Evolutionary conservation across 495 filamentous ascomycete species (phyloP).

Genomic region (Neurospora discreta): DNA sequence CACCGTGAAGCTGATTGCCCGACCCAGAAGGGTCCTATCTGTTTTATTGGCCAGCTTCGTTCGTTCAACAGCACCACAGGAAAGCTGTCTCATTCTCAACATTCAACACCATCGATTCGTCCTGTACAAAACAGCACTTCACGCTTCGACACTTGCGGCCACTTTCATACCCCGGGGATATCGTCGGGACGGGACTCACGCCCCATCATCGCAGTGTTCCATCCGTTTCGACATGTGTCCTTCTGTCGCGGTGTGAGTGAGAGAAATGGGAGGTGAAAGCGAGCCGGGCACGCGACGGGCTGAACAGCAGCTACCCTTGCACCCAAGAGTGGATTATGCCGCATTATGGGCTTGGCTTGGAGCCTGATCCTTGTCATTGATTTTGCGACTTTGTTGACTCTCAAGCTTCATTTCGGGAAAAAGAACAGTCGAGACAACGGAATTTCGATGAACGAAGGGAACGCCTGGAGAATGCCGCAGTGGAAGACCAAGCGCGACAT

Average conservation of each 20-base stretch:
- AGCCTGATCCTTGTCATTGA: constrained; percentile 9
- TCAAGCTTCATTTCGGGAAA: neutral
- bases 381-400: neutral
- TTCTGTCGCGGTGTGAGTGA: neutral
- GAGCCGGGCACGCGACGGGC: neutral
- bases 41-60: neutral
- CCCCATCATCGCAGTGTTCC: neutral
- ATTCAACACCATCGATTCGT: neutral
- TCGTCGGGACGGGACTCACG: neutral
- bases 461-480: constrained; percentile 15
- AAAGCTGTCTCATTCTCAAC: neutral
- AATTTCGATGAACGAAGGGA: constrained; percentile 2
- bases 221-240: neutral
- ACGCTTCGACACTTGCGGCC: no score
- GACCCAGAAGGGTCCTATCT: neutral
- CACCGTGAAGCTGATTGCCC: neutral
- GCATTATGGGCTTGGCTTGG: neutral
- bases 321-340: neutral
- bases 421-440: neutral
- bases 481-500: constrained; percentile 19
- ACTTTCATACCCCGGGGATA: neutral
- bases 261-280: neutral
- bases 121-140: neutral
- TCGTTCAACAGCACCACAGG: neutral
- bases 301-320: neutral